These are phyloP conservation scores for Azolla pinnata DNA, from an alignment of 75 land plant genomes.

Conservation along the genomic window DNA sequence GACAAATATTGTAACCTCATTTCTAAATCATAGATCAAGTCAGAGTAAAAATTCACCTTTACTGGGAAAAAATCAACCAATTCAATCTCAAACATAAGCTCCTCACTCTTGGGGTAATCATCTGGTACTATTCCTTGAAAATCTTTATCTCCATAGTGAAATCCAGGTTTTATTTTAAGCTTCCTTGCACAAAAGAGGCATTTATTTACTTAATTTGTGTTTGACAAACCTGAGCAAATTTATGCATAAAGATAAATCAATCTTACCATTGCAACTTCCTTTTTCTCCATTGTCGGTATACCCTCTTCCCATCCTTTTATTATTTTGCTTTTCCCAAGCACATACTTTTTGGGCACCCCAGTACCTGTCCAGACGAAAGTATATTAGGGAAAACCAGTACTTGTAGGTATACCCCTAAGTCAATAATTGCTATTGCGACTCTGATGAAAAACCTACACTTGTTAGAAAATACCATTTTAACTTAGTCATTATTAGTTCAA, in stretches of 20 bases:
- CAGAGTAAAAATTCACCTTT: constrained; percentile 37
- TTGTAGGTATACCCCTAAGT: no score
- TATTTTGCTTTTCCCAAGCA: constrained; percentile 93
- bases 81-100: constrained; percentile 94
- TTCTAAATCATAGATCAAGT: no score
- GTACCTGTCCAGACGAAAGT: constrained; percentile 44
- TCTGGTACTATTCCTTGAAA: constrained; percentile 66
- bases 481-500: no score
- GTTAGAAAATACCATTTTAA: no score
- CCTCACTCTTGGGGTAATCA: constrained; percentile 60
- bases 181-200: no score
- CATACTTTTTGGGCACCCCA: constrained; percentile 56
- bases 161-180: constrained; percentile 79
- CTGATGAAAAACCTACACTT: no score
- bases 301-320: constrained; percentile 83
- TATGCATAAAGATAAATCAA: not conserved
- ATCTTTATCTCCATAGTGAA: constrained; percentile 84
- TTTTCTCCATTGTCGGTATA: constrained; percentile 82
- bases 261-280: constrained; percentile 89
- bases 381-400: not conserved
- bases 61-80: constrained; percentile 64
- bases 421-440: no score
- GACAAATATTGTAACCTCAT: no score
- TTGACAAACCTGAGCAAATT: not conserved
- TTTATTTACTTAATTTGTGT: not conserved